These are phyloP conservation scores for Solanum etuberosum DNA, from an alignment of 257 asterid genomes.

Conservation along the genomic window DNA sequence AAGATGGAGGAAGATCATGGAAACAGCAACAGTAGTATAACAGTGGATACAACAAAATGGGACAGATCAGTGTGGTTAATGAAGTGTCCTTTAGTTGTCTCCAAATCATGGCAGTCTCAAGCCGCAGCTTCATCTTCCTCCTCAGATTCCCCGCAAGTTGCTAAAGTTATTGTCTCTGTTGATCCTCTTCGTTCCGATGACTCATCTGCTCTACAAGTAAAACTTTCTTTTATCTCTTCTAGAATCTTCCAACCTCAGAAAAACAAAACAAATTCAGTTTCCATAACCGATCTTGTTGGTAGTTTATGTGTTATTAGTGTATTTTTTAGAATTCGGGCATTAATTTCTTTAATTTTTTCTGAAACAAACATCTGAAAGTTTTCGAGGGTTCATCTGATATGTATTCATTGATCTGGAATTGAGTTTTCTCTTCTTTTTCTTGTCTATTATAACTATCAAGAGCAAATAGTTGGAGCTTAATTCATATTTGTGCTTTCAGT, in stretches of 20 bases:
- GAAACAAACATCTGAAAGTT: background rate
- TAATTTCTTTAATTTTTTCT: background rate
- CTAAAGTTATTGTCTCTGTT: slow-evolving; percentile 74
- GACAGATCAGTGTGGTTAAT: slow-evolving; percentile 80
- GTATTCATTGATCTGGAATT: background rate
- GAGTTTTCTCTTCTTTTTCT: background rate
- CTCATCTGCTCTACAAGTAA: slow-evolving; percentile 42
- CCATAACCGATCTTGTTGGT: background rate
- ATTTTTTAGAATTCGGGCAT: background rate
- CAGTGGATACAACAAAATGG: slow-evolving; percentile 42
- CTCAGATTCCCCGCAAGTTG: slow-evolving; percentile 43
- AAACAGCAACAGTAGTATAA: slow-evolving; percentile 6
- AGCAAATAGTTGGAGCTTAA: background rate
- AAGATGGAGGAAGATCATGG: slow-evolving; percentile 48
- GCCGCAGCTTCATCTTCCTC: slow-evolving; percentile 32
- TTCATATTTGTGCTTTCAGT: background rate
- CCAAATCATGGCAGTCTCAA: slow-evolving; percentile 74
- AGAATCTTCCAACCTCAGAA: background rate
- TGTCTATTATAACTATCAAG: background rate
- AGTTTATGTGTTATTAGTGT: background rate
- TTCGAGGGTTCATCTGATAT: background rate
- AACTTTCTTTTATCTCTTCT: background rate
- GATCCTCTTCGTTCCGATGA: slow-evolving; percentile 64
- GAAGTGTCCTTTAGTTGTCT: slow-evolving; percentile 84
- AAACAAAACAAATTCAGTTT: background rate